Evolutionary conservation across 2,329 filamentous ascomycete species (phyloP).

Genomic region (Colletotrichum trifolii): DNA sequence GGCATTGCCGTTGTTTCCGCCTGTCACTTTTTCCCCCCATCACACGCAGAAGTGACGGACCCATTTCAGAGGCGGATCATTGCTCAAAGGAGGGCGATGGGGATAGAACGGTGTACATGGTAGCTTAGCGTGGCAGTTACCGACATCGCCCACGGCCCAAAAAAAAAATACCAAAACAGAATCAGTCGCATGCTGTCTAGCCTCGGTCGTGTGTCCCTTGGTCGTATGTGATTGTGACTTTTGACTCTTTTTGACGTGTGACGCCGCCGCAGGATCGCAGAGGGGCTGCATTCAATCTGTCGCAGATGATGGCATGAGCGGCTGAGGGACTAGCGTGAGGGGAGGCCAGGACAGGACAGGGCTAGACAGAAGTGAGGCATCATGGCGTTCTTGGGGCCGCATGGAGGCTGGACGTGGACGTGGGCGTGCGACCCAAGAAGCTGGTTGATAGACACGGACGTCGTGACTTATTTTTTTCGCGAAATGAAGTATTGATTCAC

Average conservation of each 20-base stretch:
- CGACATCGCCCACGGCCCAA: not conserved
- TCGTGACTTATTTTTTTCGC: not conserved
- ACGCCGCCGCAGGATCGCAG: not conserved
- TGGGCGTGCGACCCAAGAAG: constrained; percentile 16
- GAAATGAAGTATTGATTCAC: not conserved
- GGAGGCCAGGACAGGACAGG: not conserved
- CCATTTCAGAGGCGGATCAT: constrained; percentile 16
- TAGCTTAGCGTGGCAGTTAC: constrained; percentile 18
- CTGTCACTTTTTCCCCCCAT: constrained; percentile 12
- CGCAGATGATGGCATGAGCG: not conserved
- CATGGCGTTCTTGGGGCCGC: not conserved
- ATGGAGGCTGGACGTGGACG: not conserved
- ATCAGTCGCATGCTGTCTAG: not conserved
- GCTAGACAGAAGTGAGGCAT: not conserved
- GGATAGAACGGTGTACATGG: not conserved
- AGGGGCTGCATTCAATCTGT: not conserved
- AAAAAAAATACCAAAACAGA: constrained; percentile 3
- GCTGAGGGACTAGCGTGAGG: not conserved
- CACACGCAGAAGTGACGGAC: constrained; percentile 6
- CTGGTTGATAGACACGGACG: constrained; percentile 28
- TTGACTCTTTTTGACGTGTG: constrained; percentile 7
- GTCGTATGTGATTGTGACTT: no score
- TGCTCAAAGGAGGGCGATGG: constrained; percentile 5
- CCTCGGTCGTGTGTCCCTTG: no score
- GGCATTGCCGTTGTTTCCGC: constrained; percentile 27